Evolutionary conservation across 1,284 basidiomycete species (phyloP).

Genomic region (Macrocystidia cucumis): DNA sequence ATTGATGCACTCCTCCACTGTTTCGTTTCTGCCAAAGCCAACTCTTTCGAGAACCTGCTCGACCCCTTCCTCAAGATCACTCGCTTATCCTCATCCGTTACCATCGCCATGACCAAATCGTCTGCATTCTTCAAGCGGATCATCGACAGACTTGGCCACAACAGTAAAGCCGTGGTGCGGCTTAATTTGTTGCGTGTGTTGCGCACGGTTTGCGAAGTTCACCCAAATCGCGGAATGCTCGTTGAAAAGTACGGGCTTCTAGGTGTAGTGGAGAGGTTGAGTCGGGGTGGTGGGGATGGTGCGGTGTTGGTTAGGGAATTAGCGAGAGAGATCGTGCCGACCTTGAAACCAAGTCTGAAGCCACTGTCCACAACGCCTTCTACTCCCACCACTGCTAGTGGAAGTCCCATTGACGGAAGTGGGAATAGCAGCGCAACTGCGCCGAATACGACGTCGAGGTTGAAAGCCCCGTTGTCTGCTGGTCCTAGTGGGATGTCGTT

Average conservation of each 20-base stretch:
- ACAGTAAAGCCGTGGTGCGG: slow-evolving; percentile 82
- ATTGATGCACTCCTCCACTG: slow-evolving; percentile 74
- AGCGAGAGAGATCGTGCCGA: slow-evolving; percentile 75
- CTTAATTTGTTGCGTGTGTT: slow-evolving; percentile 86
- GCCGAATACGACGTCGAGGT: no score
- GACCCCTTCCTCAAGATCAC: slow-evolving; percentile 90
- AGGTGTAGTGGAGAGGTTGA: slow-evolving; percentile 72
- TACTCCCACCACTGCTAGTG: no score
- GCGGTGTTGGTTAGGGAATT: slow-evolving; percentile 88
- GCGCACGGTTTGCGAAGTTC: slow-evolving; percentile 81
- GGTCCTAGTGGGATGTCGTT: no score
- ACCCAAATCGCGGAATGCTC: slow-evolving; percentile 77
- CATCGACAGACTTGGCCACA: slow-evolving; percentile 76
- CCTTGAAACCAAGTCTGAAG: slow-evolving; percentile 58
- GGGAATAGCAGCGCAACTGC: neutral
- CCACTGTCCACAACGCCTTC: slow-evolving; percentile 23
- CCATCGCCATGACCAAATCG: slow-evolving; percentile 69
- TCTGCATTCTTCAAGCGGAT: slow-evolving; percentile 83
- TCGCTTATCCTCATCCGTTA: slow-evolving; percentile 70
- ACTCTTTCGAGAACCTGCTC: slow-evolving; percentile 91
- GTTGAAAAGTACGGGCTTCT: slow-evolving; percentile 76
- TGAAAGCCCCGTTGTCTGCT: no score
- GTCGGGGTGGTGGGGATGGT: slow-evolving; percentile 64
- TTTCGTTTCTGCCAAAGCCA: slow-evolving; percentile 84
- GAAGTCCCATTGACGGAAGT: no score